phyloP scores from a whole-genome alignment of 2,329 filamentous ascomycete species.

The Pseudogymnoascus sp. region DNA sequence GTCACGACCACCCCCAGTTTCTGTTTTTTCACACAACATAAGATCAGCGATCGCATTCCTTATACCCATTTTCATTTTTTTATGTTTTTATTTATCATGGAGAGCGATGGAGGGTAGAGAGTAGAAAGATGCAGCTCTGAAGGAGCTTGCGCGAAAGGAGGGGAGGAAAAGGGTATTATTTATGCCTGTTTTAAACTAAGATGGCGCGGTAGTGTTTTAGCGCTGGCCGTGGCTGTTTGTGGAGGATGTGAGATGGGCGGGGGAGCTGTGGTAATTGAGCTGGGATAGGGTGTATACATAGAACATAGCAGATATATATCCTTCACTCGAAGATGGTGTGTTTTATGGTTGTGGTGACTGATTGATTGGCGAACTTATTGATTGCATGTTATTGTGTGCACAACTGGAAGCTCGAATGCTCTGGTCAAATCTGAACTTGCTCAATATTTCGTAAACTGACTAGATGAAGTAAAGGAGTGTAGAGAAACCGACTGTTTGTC shows the following conservation, averaged over 20 bases:
- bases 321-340: not conserved
- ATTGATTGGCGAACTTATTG: not conserved
- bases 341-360: not conserved
- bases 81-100: not conserved
- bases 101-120: not conserved
- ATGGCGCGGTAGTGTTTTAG: not conserved
- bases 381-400: not conserved
- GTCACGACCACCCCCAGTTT: not conserved
- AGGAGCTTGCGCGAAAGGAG: not conserved
- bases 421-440: not conserved
- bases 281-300: slow-evolving; percentile 1
- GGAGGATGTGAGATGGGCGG: not conserved
- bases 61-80: slow-evolving; percentile 1
- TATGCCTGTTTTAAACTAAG: not conserved
- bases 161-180: not conserved
- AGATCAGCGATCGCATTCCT: slow-evolving; percentile 6
- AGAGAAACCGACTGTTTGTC: not conserved
- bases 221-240: not conserved
- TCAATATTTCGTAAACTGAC: not conserved
- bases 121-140: not conserved
- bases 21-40: not conserved
- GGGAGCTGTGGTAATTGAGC: not conserved
- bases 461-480: not conserved
- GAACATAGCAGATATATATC: slow-evolving; percentile 5
- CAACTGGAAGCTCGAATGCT: not conserved